These are phyloP conservation scores for Mycena epipterygia DNA, from an alignment of 768 basidiomycete species.

Conservation along the genomic window DNA sequence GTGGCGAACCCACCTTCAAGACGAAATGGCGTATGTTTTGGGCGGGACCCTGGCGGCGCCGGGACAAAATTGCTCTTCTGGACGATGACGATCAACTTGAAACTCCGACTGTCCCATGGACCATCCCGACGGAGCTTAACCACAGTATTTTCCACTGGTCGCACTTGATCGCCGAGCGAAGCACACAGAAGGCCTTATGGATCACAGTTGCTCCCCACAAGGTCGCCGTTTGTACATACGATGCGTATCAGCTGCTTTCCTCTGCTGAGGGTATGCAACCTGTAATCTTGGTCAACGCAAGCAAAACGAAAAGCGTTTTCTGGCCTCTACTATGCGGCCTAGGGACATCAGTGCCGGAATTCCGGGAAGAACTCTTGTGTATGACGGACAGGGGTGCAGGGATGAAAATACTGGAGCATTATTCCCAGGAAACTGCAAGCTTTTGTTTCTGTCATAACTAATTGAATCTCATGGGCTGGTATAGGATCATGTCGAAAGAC, in stretches of 20 bases:
- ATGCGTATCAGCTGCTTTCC: background rate
- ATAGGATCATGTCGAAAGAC: no score
- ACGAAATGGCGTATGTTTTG: no score
- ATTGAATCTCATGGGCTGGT: no score
- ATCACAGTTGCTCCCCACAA: background rate
- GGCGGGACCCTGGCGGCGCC: no score
- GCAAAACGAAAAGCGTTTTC: background rate
- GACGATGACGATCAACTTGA: no score
- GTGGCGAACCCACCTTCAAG: no score
- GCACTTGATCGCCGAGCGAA: background rate
- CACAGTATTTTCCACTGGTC: background rate
- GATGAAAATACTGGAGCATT: background rate
- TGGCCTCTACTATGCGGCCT: background rate
- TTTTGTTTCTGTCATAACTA: no score
- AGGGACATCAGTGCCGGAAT: background rate
- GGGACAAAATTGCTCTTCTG: background rate
- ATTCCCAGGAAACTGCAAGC: background rate
- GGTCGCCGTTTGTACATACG: background rate
- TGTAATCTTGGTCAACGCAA: background rate
- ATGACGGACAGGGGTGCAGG: background rate
- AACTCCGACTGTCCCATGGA: no score
- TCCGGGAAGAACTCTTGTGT: background rate
- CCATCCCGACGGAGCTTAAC: background rate
- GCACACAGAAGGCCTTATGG: background rate
- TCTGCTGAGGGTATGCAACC: background rate